Conservation (phyloP, 768 basidiomycete genomes). For the Suillus hirtellus region DNA sequence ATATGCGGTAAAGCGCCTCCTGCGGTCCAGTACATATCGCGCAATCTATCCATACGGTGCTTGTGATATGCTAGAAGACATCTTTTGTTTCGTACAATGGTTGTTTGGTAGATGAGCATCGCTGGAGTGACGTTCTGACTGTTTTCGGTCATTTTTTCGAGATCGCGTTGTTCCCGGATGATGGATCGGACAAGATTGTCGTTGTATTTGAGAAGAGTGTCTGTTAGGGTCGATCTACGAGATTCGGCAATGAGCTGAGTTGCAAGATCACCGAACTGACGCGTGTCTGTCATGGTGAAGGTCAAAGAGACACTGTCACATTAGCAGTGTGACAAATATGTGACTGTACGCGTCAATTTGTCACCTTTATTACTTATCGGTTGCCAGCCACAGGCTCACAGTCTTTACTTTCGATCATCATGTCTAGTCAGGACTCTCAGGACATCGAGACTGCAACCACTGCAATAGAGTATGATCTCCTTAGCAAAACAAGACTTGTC, state of each 20-base stretch:
- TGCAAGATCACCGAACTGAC: constrained; percentile 82
- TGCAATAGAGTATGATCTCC: constrained; percentile 35
- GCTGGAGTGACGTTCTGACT: constrained; percentile 53
- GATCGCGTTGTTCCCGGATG: constrained; percentile 88
- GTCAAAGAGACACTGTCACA: constrained; percentile 9
- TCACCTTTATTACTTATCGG: constrained; percentile 9
- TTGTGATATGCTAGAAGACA: constrained; percentile 91
- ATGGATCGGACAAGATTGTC: constrained; percentile 82
- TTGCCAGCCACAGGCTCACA: constrained; percentile 3
- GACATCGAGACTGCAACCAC: constrained; percentile 49
- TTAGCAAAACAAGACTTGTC: neutral
- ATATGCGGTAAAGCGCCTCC: constrained; percentile 88
- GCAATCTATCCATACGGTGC: constrained; percentile 80
- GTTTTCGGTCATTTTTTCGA: constrained; percentile 57
- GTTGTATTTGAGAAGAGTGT: constrained; percentile 90
- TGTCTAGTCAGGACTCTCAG: constrained; percentile 41
- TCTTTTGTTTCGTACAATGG: constrained; percentile 92
- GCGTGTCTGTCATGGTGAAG: constrained; percentile 45
- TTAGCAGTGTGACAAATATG: constrained; percentile 10
- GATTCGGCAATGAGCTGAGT: constrained; percentile 88
- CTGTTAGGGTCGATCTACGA: constrained; percentile 79
- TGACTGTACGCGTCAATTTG: constrained; percentile 14
- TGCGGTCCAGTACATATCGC: constrained; percentile 86
- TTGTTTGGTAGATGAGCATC: constrained; percentile 84
- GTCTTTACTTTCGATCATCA: constrained; percentile 21